A percentile compares a stretch with the other conserved stretches of the same genome.
Evolutionary conservation across 2,329 filamentous ascomycete genomes (phyloP).

Genomic region (Colletotrichum sp.): DNA sequence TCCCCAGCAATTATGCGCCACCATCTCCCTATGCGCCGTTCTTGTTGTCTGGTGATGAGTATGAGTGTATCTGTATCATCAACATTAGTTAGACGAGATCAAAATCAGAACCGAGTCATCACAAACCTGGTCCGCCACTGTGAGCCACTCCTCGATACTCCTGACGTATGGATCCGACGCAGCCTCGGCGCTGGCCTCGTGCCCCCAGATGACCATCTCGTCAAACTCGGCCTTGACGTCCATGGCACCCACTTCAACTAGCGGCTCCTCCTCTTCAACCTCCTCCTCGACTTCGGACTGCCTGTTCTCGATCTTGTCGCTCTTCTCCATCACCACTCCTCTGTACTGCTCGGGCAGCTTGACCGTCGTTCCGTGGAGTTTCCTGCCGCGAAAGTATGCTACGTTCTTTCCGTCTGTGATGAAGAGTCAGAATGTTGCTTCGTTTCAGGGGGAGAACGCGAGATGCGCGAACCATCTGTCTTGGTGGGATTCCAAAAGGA

Average conservation of each 20-base stretch:
- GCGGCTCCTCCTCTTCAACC: slow-evolving; percentile 44
- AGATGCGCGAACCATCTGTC: slow-evolving; percentile 44
- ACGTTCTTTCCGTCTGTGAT: slow-evolving; percentile 54
- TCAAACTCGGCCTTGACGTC: slow-evolving; percentile 74
- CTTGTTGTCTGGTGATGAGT: slow-evolving; percentile 14
- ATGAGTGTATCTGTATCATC: slow-evolving; percentile 38
- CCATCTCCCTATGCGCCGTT: not conserved
- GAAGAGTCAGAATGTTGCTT: slow-evolving; percentile 4
- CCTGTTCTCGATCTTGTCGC: slow-evolving; percentile 35
- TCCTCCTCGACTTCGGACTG: slow-evolving; percentile 41
- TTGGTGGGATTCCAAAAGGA: slow-evolving; percentile 73
- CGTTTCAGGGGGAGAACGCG: not conserved
- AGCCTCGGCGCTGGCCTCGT: slow-evolving; percentile 70
- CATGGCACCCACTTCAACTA: slow-evolving; percentile 56
- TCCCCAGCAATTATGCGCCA: not conserved
- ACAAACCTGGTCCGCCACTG: slow-evolving; percentile 71
- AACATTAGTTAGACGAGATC: slow-evolving; percentile 17
- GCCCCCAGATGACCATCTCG: slow-evolving; percentile 81
- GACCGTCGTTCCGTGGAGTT: slow-evolving; percentile 72
- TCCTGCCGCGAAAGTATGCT: slow-evolving; percentile 81
- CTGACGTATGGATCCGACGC: slow-evolving; percentile 74
- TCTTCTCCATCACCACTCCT: slow-evolving; percentile 64
- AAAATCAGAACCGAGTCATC: not conserved
- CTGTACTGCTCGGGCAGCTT: slow-evolving; percentile 74
- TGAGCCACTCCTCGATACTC: slow-evolving; percentile 81